These are phyloP conservation scores for Ophiostoma himal-ulmi DNA, from an alignment of 2,329 filamentous ascomycete species.

Conservation along the genomic window DNA sequence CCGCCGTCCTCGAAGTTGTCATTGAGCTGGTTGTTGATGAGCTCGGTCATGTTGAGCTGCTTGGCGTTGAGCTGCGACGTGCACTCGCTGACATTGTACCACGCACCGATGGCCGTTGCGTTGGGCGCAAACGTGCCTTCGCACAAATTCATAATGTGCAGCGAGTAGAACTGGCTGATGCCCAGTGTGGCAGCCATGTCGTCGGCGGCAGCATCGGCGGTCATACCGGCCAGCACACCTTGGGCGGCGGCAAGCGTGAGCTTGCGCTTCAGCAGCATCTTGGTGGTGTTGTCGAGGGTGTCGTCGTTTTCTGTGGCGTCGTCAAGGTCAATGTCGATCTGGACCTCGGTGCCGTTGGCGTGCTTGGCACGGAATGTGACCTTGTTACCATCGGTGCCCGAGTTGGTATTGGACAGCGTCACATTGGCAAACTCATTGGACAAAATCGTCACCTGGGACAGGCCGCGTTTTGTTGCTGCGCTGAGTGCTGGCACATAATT, in stretches of 20 bases:
- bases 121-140: conserved; percentile 32
- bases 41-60: conserved; percentile 40
- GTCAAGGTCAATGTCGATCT: not conserved
- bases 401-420: conserved; percentile 21
- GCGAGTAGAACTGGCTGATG: conserved; percentile 34
- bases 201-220: conserved; percentile 27
- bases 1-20: conserved; percentile 40
- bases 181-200: conserved; percentile 30
- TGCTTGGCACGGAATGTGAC: conserved; percentile 17
- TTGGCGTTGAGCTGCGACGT: conserved; percentile 26
- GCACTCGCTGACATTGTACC: conserved; percentile 30
- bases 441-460: conserved; percentile 26
- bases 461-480: conserved; percentile 27
- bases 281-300: not conserved
- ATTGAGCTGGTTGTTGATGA: conserved; percentile 43
- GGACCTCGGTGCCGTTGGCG: conserved; percentile 13
- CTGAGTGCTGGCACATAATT: conserved; percentile 33
- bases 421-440: conserved; percentile 10
- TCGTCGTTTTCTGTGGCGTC: not conserved
- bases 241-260: conserved; percentile 25
- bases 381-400: not conserved
- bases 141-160: conserved; percentile 33
- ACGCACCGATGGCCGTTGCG: conserved; percentile 25
- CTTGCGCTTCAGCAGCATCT: conserved; percentile 19
- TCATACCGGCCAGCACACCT: conserved; percentile 26